Conservation (phyloP, 352 stramenopile genomes). For the Phytophthora citrophthora region DNA sequence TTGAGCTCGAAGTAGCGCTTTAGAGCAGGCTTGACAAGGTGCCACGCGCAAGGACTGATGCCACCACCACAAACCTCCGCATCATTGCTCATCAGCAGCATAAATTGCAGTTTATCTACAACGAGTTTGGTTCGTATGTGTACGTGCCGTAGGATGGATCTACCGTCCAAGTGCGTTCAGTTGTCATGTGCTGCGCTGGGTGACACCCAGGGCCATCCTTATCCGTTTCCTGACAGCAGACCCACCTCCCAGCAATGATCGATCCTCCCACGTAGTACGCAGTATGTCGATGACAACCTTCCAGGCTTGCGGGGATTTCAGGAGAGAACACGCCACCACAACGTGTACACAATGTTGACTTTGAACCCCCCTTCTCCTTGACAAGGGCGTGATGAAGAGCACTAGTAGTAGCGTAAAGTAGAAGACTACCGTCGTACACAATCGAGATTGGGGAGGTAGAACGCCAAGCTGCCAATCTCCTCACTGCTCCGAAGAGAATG, state of each 20-base stretch:
- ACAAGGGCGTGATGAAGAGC: slow-evolving; percentile 33
- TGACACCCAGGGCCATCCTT: slow-evolving; percentile 44
- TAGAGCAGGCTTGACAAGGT: too few species aligned
- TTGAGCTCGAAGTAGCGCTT: too few species aligned
- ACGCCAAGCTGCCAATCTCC: slow-evolving; percentile 40
- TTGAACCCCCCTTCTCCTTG: not conserved
- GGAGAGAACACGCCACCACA: slow-evolving; percentile 42
- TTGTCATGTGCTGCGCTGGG: slow-evolving; percentile 37
- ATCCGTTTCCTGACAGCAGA: slow-evolving; percentile 54
- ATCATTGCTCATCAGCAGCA: too few species aligned
- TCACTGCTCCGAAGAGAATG: slow-evolving; percentile 52
- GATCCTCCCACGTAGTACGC: slow-evolving; percentile 59
- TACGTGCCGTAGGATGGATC: slow-evolving; percentile 50
- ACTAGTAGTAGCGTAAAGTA: slow-evolving; percentile 50
- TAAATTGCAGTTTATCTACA: too few species aligned
- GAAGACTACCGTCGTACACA: slow-evolving; percentile 46
- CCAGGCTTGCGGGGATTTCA: slow-evolving; percentile 29
- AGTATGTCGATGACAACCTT: slow-evolving; percentile 47
- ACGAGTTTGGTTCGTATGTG: slow-evolving; percentile 36
- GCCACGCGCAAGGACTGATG: too few species aligned
- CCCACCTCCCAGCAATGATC: slow-evolving; percentile 52
- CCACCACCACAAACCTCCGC: too few species aligned
- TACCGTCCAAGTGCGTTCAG: slow-evolving; percentile 34
- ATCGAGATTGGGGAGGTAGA: slow-evolving; percentile 32
- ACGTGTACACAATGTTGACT: slow-evolving; percentile 38